Evolutionary conservation across 2,329 filamentous ascomycete species (phyloP).

Genomic region (Cercospora brassicicola): DNA sequence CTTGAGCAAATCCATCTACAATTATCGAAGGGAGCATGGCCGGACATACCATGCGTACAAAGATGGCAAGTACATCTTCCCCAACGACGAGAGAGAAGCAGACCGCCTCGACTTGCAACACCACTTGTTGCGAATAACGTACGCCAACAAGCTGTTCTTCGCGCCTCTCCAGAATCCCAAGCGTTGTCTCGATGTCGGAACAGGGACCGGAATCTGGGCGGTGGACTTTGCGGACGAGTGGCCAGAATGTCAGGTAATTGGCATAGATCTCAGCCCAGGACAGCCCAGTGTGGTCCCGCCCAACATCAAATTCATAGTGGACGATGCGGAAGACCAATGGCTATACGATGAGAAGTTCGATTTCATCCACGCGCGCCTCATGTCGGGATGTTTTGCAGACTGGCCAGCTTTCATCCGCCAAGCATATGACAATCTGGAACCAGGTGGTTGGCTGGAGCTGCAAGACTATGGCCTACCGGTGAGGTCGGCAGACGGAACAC

Average conservation of each 20-base stretch:
- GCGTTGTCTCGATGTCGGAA: slow-evolving; percentile 54
- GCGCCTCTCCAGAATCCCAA: slow-evolving; percentile 47
- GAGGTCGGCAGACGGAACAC: slow-evolving; percentile 42
- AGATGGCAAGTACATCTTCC: slow-evolving; percentile 45
- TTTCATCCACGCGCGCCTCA: slow-evolving; percentile 56
- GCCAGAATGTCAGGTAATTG: slow-evolving; percentile 45
- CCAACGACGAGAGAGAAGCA: slow-evolving; percentile 44
- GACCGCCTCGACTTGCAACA: slow-evolving; percentile 45
- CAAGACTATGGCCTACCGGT: slow-evolving; percentile 50
- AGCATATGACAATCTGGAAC: slow-evolving; percentile 53
- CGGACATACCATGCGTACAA: slow-evolving; percentile 44
- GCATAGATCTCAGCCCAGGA: slow-evolving; percentile 52
- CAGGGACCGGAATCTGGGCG: slow-evolving; percentile 59
- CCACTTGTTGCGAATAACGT: slow-evolving; percentile 51
- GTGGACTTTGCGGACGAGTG: slow-evolving; percentile 52
- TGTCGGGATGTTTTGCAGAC: slow-evolving; percentile 56
- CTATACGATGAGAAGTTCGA: slow-evolving; percentile 56
- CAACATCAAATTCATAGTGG: slow-evolving; percentile 63
- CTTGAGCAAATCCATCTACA: slow-evolving; percentile 40
- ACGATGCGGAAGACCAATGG: slow-evolving; percentile 64
- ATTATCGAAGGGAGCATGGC: slow-evolving; percentile 41
- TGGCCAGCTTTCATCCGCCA: slow-evolving; percentile 52
- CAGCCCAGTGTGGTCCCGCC: slow-evolving; percentile 57
- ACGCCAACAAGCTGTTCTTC: slow-evolving; percentile 48
- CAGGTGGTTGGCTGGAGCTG: slow-evolving; percentile 54